Evolutionary conservation across 2,329 filamentous ascomycete species (phyloP), one percentile per base, ranked within the genome.

Genomic region (Spiromastix sp.): DNA sequence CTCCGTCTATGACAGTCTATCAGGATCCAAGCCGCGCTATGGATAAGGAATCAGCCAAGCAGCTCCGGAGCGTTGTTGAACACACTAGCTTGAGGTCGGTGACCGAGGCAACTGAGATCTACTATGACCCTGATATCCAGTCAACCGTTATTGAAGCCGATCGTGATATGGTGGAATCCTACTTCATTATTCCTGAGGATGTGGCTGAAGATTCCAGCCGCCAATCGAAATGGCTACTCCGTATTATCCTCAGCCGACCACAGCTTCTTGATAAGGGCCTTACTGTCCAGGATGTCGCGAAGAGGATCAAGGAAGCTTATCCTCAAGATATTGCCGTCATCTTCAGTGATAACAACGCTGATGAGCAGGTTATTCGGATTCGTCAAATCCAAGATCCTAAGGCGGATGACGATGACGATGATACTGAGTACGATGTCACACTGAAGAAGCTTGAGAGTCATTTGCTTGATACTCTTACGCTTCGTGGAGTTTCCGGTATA

Each of bases 311-410:
- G 67, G 77, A 87, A 45, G 80, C 86, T 35, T 98, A 93, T 55
- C 72, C 77, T 13, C 77, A 72, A 42, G 86, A 94, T 59, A 67
- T 96, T 48, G 85, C 85, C 10, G 79, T 98, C 46, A 87, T 98
- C 41, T 94, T 93, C 70, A 94, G 86, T 61, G 91, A 98, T 60
- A 91, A 95, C 68, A 98, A 98, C 59, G 87, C 89, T 7, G 87
- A 95, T 45, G 79, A 93, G 56, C 86, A 93, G 57, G 81, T 96
- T 30, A 85, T 98, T 48, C 91, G 91, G 57, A 81, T 95, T 45
- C 83, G 91, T 45, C 81, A 87, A 50, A 77, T 93, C 42, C 68
- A 72, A 49, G 69, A 76, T 42, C 72, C 75, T 32, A 79, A 81
- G 32, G 76, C 79, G 30, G 81, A 85, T 54, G 81, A 83, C 9